A percentile compares a stretch with the other conserved stretches of the same genome.
Conservation (phyloP, 441 rosid genomes). For the Flueggea neowawraea region DNA sequence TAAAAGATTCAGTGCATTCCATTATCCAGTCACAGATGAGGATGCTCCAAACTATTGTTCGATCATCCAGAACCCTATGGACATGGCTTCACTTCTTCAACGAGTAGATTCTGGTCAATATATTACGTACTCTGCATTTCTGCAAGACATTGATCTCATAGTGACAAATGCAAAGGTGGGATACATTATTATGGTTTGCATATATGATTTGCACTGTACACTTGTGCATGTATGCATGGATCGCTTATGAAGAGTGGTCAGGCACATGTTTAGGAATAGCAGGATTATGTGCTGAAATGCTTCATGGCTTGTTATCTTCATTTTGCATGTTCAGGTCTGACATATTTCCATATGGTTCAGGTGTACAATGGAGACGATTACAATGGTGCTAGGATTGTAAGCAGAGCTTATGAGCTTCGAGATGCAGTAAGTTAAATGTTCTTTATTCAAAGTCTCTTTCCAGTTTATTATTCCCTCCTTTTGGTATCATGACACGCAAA, state of each 20-base stretch:
- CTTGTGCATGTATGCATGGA: too few species aligned
- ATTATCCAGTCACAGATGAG: constrained; percentile 93
- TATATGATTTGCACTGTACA: too few species aligned
- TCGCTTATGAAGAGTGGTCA: too few species aligned
- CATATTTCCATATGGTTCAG: constrained; percentile 31
- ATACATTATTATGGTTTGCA: too few species aligned
- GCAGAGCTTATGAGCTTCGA: constrained; percentile 92
- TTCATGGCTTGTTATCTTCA: not conserved
- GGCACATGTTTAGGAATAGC: too few species aligned
- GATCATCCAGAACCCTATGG: constrained; percentile 96
- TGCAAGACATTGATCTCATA: constrained; percentile 90
- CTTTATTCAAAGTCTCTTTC: not conserved
- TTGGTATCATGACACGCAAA: not conserved
- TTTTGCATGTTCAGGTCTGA: not conserved
- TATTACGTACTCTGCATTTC: constrained; percentile 75
- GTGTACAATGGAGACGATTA: constrained; percentile 94
- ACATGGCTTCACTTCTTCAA: constrained; percentile 85
- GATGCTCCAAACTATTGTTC: constrained; percentile 97
- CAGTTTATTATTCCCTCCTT: too few species aligned
- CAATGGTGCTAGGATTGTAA: constrained; percentile 92
- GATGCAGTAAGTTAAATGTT: constrained; percentile 64
- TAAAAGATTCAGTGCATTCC: constrained; percentile 90
- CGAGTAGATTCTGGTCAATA: constrained; percentile 91
- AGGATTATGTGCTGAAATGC: too few species aligned
- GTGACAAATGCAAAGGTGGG: constrained; percentile 89